Evolutionary conservation across 441 rosid species (phyloP), one percentile per base, ranked within the genome.

Genomic region (Erysimum cheiri): DNA sequence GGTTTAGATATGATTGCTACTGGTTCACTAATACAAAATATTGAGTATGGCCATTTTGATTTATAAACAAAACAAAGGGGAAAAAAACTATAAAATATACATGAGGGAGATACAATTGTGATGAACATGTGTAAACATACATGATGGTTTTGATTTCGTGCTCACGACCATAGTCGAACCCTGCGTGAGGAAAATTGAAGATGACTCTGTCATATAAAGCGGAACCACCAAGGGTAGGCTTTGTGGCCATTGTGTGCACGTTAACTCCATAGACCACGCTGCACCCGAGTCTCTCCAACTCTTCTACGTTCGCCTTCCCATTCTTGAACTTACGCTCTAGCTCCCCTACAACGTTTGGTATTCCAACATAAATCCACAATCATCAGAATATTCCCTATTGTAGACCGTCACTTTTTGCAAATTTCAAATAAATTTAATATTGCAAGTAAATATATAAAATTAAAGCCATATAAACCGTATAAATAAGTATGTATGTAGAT

Each of bases 111-210:
- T 15, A 10, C 4, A 55, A 33, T 5, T 47, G 28, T n/a, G n/a
- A n/a, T n/a, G n/a, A n/a, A n/a, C n/a, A 8, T 28, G 0, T 24
- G 5, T 33, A 17, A 6, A 37, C 32, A 41, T 41, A 60, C 50
- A 41, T 26, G 36, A 60, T 60, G 22, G 49, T 60, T 24, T 41
- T 39, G 13, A 13, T 8, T n/a, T 60, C 22, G 22, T 60, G 64
- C 35, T 40, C 64, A 4, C 36, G 36, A 40, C 64, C 49, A 40
- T 8, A 26, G 22, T 60, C 36, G 9, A 60, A 60, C 4, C 77
- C 66, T 37, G 60, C 71, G 44, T 77, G 88, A 12, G 85, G 87
- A 8, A 83, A 85, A 63, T 78, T 80, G 53, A 67, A 88, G 22
- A 85, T 64, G 22, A 85, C 81, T 31, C 77, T 57, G 33, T 86